phyloP scores from a whole-genome alignment of 1,139 yeast genomes.

The Yamadazyma sp. region DNA sequence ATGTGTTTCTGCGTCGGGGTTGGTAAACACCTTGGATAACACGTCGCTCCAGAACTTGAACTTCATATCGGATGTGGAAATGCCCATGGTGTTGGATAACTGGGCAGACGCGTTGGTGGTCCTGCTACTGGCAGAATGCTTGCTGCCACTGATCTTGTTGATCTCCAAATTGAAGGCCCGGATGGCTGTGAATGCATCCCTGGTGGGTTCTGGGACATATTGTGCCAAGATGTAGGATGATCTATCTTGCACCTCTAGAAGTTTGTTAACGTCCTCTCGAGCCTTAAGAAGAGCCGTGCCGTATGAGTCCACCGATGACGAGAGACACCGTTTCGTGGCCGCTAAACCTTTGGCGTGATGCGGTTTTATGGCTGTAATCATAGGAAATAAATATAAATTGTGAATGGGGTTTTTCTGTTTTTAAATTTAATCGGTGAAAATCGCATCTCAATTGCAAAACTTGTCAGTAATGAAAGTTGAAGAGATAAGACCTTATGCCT shows the following conservation, averaged over 20 bases:
- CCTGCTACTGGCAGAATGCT: slow-evolving; percentile 37
- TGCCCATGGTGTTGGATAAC: slow-evolving; percentile 35
- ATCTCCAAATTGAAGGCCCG: slow-evolving; percentile 70
- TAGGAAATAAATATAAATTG: too few relatives aligned
- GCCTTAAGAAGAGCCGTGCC: slow-evolving; percentile 26
- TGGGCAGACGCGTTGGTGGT: slow-evolving; percentile 32
- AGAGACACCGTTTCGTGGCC: too few relatives aligned
- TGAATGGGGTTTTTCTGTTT: not conserved
- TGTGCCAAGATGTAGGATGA: slow-evolving; percentile 68
- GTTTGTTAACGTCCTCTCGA: slow-evolving; percentile 40
- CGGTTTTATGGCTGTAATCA: too few relatives aligned
- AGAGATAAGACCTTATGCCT: slow-evolving; percentile 38
- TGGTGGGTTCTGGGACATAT: slow-evolving; percentile 66
- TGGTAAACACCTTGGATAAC: slow-evolving; percentile 42
- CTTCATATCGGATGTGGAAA: slow-evolving; percentile 51
- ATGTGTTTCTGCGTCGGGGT: slow-evolving; percentile 35
- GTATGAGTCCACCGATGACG: slow-evolving; percentile 1
- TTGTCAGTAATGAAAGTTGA: slow-evolving; percentile 32
- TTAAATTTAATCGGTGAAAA: not conserved
- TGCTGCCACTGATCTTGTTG: slow-evolving; percentile 53
- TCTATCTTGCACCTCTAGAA: slow-evolving; percentile 52
- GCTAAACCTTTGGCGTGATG: too few relatives aligned
- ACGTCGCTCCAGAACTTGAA: slow-evolving; percentile 65
- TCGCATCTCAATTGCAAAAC: not conserved
- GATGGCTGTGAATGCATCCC: slow-evolving; percentile 67